Percentiles rank a stretch among this genome's conserved stretches.
Conservation (phyloP, 305 asterid species). For the Withania somnifera region DNA sequence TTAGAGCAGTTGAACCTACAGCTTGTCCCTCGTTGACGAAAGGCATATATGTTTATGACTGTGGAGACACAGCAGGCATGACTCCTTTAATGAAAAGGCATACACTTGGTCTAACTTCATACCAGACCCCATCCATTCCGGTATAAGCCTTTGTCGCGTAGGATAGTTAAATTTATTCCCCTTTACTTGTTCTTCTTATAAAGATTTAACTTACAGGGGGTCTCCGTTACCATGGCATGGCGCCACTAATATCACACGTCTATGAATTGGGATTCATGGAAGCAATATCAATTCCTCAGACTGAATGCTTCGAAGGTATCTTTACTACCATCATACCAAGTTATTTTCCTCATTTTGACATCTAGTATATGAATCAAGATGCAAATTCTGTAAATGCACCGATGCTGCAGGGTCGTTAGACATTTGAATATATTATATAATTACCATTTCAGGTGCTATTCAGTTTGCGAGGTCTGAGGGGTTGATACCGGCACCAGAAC, state of each 20-base stretch:
- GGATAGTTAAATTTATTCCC: neutral
- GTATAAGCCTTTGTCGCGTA: conserved; percentile 16
- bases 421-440: too few species aligned
- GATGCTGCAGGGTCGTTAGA: too few species aligned
- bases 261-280: conserved; percentile 72
- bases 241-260: conserved; percentile 83
- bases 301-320: conserved; percentile 77
- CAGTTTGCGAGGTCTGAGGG: conserved; percentile 91
- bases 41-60: conserved; percentile 85
- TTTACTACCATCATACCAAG: neutral
- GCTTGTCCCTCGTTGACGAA: conserved; percentile 92
- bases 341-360: neutral
- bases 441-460: conserved; percentile 53
- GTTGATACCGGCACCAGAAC: conserved; percentile 89
- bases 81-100: conserved; percentile 99
- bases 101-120: conserved; percentile 85
- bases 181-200: neutral
- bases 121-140: conserved; percentile 92
- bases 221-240: conserved; percentile 92
- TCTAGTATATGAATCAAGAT: neutral
- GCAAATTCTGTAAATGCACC: too few species aligned
- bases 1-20: conserved; percentile 77
- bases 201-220: conserved; percentile 43
- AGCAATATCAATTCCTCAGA: conserved; percentile 73
- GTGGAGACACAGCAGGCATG: conserved; percentile 91